phyloP scores from a whole-genome alignment of 2,329 filamentous ascomycete genomes.

The Cladosporium sp. region DNA sequence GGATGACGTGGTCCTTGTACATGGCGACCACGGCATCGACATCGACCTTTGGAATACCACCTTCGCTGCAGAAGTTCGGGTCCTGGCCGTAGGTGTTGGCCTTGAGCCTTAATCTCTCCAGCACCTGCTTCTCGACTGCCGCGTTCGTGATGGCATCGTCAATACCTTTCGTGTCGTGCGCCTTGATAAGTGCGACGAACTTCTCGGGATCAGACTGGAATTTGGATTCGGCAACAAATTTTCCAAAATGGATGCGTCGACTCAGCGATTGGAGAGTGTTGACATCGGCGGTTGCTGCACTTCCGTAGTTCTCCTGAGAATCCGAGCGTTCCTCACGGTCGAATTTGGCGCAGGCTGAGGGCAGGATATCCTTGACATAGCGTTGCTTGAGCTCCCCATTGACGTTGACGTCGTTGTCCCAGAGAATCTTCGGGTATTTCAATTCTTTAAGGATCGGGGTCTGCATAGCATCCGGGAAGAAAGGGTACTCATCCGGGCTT shows the following conservation, averaged over 20 bases:
- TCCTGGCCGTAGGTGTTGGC: conserved; percentile 91
- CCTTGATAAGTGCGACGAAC: conserved; percentile 78
- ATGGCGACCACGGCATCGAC: conserved; percentile 84
- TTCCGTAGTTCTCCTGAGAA: conserved; percentile 90
- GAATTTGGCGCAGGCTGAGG: conserved; percentile 73
- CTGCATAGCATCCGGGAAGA: conserved; percentile 80
- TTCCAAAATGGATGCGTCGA: conserved; percentile 91
- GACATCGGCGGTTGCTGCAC: conserved; percentile 85
- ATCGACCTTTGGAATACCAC: conserved; percentile 66
- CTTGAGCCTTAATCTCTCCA: conserved; percentile 82
- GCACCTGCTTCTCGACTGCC: conserved; percentile 83
- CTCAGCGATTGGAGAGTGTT: conserved; percentile 83
- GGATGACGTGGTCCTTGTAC: conserved; percentile 91
- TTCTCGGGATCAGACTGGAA: conserved; percentile 76
- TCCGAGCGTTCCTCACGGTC: conserved; percentile 70
- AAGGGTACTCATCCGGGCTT: conserved; percentile 93
- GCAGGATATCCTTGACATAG: conserved; percentile 79
- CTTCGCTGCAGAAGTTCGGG: conserved; percentile 56
- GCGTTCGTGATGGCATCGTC: conserved; percentile 85
- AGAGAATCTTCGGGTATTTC: conserved; percentile 80
- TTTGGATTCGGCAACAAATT: conserved; percentile 96
- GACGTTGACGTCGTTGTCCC: conserved; percentile 84
- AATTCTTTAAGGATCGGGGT: conserved; percentile 81
- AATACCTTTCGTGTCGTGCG: conserved; percentile 73
- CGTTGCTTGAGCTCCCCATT: conserved; percentile 81